phyloP scores from a whole-genome alignment of 768 basidiomycete species.

The Suillus luteus region DNA sequence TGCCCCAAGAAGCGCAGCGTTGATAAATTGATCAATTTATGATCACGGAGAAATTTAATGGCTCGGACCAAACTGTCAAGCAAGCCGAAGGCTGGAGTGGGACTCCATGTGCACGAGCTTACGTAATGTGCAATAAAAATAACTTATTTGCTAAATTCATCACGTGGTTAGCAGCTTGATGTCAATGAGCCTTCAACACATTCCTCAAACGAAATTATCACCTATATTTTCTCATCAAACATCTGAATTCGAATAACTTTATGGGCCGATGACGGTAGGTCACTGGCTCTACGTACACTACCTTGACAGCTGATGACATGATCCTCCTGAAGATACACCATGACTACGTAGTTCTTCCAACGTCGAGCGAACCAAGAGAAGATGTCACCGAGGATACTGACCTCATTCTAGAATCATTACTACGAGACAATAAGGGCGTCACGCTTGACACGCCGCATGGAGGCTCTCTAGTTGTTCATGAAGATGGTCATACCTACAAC shows the following conservation, averaged over 20 bases:
- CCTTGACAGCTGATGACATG: not conserved
- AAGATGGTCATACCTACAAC: constrained; percentile 44
- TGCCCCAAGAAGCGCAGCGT: constrained; percentile 59
- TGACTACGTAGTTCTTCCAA: not conserved
- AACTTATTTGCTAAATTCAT: not conserved
- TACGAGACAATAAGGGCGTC: constrained; percentile 21
- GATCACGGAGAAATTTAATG: not conserved
- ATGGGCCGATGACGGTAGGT: constrained; percentile 7
- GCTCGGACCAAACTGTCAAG: not conserved
- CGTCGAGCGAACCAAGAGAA: not conserved
- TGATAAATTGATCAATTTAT: constrained; percentile 77
- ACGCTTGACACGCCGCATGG: constrained; percentile 29
- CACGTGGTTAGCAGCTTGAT: not conserved
- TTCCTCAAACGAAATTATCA: not conserved
- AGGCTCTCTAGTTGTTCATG: constrained; percentile 27
- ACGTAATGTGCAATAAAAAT: not conserved
- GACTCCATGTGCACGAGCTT: not conserved
- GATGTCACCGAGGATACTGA: not conserved
- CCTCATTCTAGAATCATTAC: constrained; percentile 14
- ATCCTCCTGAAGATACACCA: constrained; percentile 79
- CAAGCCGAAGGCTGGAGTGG: not conserved
- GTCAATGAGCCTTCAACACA: not conserved
- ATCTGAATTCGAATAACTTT: constrained; percentile 9
- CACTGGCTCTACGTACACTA: constrained; percentile 44
- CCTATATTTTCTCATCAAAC: not conserved